phyloP scores from a whole-genome alignment of 768 basidiomycete genomes.

The Rhodotorula kratochvilovae region DNA sequence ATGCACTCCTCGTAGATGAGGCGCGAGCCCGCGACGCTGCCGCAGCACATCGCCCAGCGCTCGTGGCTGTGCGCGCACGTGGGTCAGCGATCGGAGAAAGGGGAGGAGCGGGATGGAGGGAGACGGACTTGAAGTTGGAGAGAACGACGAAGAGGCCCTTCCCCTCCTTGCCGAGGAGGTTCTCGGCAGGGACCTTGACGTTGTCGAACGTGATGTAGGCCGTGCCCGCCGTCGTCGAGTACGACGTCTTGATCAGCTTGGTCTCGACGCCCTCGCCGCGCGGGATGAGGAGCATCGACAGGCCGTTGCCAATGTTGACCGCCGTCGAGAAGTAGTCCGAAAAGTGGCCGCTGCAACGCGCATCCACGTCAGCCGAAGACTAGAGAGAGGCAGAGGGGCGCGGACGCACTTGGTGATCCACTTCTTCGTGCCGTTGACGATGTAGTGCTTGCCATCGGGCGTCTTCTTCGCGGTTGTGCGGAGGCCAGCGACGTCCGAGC shows the following conservation, averaged over 20 bases:
- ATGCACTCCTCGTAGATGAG: constrained; percentile 36
- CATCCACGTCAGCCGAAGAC: not conserved
- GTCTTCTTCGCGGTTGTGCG: constrained; percentile 42
- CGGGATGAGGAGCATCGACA: constrained; percentile 45
- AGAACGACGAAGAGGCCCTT: constrained; percentile 42
- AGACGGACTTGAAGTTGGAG: constrained; percentile 42
- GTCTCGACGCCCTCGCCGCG: constrained; percentile 41
- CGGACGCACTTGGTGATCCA: not conserved
- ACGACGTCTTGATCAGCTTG: constrained; percentile 30
- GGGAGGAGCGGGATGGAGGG: not conserved
- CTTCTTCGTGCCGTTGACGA: constrained; percentile 43
- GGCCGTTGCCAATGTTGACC: constrained; percentile 41
- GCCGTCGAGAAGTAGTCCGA: constrained; percentile 39
- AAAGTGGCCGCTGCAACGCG: constrained; percentile 36
- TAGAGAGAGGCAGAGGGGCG: no score
- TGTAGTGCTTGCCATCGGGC: constrained; percentile 41
- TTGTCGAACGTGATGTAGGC: constrained; percentile 44
- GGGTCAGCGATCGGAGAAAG: not conserved
- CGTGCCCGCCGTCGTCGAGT: constrained; percentile 41
- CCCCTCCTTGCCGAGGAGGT: constrained; percentile 44
- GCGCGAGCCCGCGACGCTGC: constrained; percentile 24
- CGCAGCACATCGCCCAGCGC: constrained; percentile 41
- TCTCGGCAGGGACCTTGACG: constrained; percentile 44
- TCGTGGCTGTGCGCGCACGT: constrained; percentile 8
- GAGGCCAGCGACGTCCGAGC: constrained; percentile 40